Percentiles rank a stretch among this genome's conserved stretches.
These are phyloP conservation scores for Verbascum thapsus DNA, from an alignment of 257 asterid genomes.

Conservation along the genomic window DNA sequence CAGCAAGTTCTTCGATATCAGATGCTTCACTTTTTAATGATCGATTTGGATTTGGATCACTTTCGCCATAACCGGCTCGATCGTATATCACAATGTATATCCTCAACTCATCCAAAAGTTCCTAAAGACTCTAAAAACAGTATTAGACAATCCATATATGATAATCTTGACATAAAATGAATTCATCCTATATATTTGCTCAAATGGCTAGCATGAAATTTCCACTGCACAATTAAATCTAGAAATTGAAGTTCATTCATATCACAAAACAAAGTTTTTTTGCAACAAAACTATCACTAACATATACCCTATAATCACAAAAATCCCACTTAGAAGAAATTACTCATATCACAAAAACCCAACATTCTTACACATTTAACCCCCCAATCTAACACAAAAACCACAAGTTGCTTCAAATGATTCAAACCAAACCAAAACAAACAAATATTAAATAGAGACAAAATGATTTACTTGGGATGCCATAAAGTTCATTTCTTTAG, in stretches of 20 bases:
- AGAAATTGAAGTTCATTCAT: too few relatives aligned
- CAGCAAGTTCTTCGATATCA: constrained; percentile 90
- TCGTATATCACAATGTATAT: constrained; percentile 66
- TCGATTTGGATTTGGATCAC: constrained; percentile 80
- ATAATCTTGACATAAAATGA: not conserved
- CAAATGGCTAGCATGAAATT: too few relatives aligned
- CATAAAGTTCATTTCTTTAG: constrained; percentile 83
- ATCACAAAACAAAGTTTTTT: too few relatives aligned
- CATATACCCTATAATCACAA: too few relatives aligned
- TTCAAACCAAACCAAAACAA: not conserved
- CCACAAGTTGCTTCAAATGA: not conserved
- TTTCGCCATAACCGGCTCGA: constrained; percentile 96
- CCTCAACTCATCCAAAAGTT: constrained; percentile 61
- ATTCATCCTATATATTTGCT: too few relatives aligned
- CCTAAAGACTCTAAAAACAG: constrained; percentile 55
- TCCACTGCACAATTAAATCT: too few relatives aligned
- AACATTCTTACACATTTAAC: too few relatives aligned
- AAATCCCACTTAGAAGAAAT: not conserved
- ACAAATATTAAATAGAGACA: constrained; percentile 17
- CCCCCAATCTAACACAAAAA: not conserved
- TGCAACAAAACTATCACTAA: too few relatives aligned
- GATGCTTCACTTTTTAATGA: constrained; percentile 77
- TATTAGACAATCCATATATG: constrained; percentile 34
- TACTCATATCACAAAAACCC: too few relatives aligned
- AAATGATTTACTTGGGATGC: constrained; percentile 63